Base-by-base conservation (phyloP, 306 rosid species). In the Vigna mungo region DNA sequence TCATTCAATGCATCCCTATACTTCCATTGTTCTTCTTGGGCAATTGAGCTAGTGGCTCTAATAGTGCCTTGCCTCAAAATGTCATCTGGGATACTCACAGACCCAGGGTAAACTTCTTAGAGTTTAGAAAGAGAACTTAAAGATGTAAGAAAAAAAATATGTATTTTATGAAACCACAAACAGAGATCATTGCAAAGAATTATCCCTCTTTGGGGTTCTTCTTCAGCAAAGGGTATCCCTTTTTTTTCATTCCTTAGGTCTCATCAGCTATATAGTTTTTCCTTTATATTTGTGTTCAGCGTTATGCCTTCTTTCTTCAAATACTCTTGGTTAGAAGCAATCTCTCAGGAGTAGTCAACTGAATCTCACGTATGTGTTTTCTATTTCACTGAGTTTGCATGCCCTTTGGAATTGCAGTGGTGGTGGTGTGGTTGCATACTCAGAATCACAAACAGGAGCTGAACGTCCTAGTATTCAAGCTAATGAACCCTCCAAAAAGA, bases 351-450 rank as follows among this genome's bases (percentile, higher is more conserved):
- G 60, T 32, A 34, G 37, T 34, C 37, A 34, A 34, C 37, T 34
- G 6, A 32, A 34, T 34, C 37, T 34, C 41, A 36, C 41, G 7
- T 36, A 7, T 36, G 7, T 52, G 0, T 17, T 60, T 68, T 63
- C 67, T 55, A 15, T 78, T 51, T 76, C 54, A 23, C 46, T 66
- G 61, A 48, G 52, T 74, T 39, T 55, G 61, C 21, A 16, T 74
- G 81, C 65, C 41, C 21, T 75, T 68, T 70, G 48, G 23, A 55
- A 68, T 69, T 87, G 84, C 93, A 95, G 98, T 80, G 80, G 96
- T 77, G 98, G 98, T 82, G 88, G 97, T 82, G 82, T 88, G 27
- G 82, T 95, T 77, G 92, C 96, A 21, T 91, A 90, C 84, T 87
- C 98, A 39, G 98, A 92, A 74, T 85, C 87, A 51, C 82, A 81